Conservation (phyloP, 257 asterid species). For the Haberlea rhodopensis region DNA sequence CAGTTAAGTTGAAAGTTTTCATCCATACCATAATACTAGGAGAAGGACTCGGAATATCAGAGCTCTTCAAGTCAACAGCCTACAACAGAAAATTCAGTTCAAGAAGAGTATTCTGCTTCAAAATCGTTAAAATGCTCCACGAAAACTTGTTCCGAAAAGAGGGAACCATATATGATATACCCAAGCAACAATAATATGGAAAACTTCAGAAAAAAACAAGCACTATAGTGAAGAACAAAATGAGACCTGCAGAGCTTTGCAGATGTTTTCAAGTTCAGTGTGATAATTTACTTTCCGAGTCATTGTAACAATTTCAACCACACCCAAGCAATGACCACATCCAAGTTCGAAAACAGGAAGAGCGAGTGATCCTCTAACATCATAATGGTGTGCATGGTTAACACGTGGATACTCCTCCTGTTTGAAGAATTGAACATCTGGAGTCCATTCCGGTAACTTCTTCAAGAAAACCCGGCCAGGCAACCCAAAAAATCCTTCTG, state of each 20-base stretch:
- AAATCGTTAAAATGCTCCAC: neutral
- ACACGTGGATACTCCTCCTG: slow-evolving; percentile 67
- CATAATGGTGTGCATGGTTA: slow-evolving; percentile 45
- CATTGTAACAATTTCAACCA: slow-evolving; percentile 69
- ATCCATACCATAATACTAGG: slow-evolving; percentile 45
- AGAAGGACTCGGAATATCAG: slow-evolving; percentile 33
- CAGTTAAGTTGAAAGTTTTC: slow-evolving; percentile 12
- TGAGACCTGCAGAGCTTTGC: slow-evolving; percentile 73
- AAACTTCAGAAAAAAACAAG: neutral
- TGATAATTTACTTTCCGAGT: slow-evolving; percentile 49
- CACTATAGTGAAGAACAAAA: slow-evolving; percentile 13
- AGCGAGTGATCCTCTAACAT: slow-evolving; percentile 70
- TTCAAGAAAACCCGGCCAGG: slow-evolving; percentile 81
- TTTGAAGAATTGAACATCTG: slow-evolving; percentile 67
- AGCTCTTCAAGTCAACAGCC: slow-evolving; percentile 72
- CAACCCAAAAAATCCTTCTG: slow-evolving; percentile 52
- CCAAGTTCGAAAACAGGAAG: slow-evolving; percentile 68
- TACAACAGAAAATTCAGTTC: slow-evolving; percentile 28
- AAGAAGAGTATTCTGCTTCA: neutral
- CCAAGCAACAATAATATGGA: neutral
- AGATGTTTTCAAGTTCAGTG: slow-evolving; percentile 57
- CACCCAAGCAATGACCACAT: slow-evolving; percentile 75
- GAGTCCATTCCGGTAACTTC: slow-evolving; percentile 77
- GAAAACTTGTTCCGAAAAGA: neutral
- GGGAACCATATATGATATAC: neutral